Percentiles rank a stretch among this genome's conserved stretches.
Evolutionary conservation across 2,329 filamentous ascomycete species (phyloP).

Genomic region (Exophiala sideris): DNA sequence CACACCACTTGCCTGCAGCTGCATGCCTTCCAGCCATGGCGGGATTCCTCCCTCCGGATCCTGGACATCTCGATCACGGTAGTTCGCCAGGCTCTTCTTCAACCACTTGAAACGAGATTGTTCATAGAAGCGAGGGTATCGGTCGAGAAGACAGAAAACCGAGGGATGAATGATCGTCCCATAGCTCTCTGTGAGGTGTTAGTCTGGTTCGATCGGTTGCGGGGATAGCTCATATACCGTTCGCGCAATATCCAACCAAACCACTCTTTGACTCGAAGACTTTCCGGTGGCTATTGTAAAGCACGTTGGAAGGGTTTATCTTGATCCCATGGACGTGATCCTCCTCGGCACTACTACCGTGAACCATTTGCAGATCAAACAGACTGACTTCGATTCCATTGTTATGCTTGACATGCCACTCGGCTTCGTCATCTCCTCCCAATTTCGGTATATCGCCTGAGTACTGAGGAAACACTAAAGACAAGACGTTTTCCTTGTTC

Average conservation of each 20-base stretch:
- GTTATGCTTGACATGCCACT: conserved; percentile 22
- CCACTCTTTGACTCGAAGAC: conserved; percentile 17
- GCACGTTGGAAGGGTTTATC: conserved; percentile 12
- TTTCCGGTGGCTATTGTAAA: conserved; percentile 20
- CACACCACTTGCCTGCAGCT: conserved; percentile 27
- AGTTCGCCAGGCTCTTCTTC: conserved; percentile 23
- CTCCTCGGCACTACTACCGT: conserved; percentile 8
- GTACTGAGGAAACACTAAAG: conserved; percentile 24
- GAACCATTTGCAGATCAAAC: conserved; percentile 23
- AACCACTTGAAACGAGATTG: conserved; percentile 27
- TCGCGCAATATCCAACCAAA: conserved; percentile 25
- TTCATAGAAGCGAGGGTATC: conserved; percentile 31
- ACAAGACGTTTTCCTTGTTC: conserved; percentile 6
- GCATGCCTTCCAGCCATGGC: conserved; percentile 30
- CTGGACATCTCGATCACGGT: conserved; percentile 28
- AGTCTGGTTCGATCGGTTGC: neutral
- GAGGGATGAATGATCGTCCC: conserved; percentile 36
- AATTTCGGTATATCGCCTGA: conserved; percentile 22
- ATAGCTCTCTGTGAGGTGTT: conserved; percentile 13
- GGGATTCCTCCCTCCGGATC: conserved; percentile 27
- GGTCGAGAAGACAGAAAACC: conserved; percentile 33
- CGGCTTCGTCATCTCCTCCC: conserved; percentile 17
- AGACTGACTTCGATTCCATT: conserved; percentile 24
- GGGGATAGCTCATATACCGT: conserved; percentile 21
- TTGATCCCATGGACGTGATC: conserved; percentile 20